Percentiles rank a stretch among this genome's conserved stretches.
phyloP scores from a whole-genome alignment of 306 rosid species.

The Citrullus mucosospermus region DNA sequence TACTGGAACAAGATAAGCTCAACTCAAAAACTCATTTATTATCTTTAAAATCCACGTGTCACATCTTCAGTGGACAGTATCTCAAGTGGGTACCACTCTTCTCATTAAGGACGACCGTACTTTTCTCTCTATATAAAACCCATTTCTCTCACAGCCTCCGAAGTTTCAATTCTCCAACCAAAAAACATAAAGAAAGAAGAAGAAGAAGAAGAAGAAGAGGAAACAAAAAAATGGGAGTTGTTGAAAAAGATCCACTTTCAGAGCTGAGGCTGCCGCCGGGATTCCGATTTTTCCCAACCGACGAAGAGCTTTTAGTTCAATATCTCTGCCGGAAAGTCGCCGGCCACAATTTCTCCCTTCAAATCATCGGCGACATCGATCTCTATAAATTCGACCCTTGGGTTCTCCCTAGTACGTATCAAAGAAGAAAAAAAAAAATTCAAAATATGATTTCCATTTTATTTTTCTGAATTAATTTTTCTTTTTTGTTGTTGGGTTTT shows the following conservation, averaged over 20 bases:
- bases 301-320: slow-evolving; percentile 88
- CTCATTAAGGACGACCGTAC: slow-evolving; percentile 26
- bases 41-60: slow-evolving; percentile 27
- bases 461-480: not conserved
- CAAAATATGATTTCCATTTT: not conserved
- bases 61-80: not conserved
- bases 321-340: slow-evolving; percentile 85
- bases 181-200: not conserved
- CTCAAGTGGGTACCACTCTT: slow-evolving; percentile 22
- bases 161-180: not conserved
- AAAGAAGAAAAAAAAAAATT: slow-evolving; percentile 9
- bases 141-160: not conserved
- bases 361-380: slow-evolving; percentile 66
- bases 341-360: slow-evolving; percentile 64
- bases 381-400: slow-evolving; percentile 89
- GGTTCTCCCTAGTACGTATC: slow-evolving; percentile 54
- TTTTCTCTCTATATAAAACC: slow-evolving; percentile 10
- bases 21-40: slow-evolving; percentile 8
- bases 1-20: slow-evolving; percentile 58
- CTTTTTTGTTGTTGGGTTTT: not conserved
- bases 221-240: slow-evolving; percentile 39
- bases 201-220: too few relatives aligned
- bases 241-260: slow-evolving; percentile 41
- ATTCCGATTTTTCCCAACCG: slow-evolving; percentile 76
- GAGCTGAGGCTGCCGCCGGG: slow-evolving; percentile 92